Base-by-base conservation (phyloP, 306 rosid genomes). In the Medicago ruthenica region DNA sequence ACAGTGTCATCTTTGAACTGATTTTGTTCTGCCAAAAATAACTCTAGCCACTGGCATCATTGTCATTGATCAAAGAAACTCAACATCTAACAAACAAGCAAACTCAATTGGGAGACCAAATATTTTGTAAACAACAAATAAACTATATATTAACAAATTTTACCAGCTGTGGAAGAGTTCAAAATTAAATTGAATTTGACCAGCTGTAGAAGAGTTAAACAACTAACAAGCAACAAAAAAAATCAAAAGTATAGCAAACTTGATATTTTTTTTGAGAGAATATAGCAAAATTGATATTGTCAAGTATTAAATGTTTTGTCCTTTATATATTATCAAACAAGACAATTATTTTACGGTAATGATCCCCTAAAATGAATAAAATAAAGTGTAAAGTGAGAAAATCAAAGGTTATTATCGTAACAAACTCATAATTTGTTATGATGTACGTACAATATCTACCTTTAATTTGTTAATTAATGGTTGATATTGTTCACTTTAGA, bases 1-100 rank as follows among this genome's bases (percentile, higher is more conserved):
- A 37, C 14, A 6, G 14, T 50, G 11, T 36, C 48, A 18, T 54
- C 61, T 54, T 64, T 64, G 53, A 48, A 18, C 22, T 16, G 21
- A 41, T 58, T 40, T 39, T 51, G 48, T 70, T 51, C 63, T 5
- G 48, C 34, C 14, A 36, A 70, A 51, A 36, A 18, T 70, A 53
- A 51, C 75, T 48, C 16, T 12, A 51, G 41, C 74, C 14, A 27
- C 4, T 6, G 17, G 53, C 71, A 40, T 66, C 53, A 66, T 42
- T 66, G 15, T 17, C 17, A 39, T 66, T 66, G 20, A 42, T 31
- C 36, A 44, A 21, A 6, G 72, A 42, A 42, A 42, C 20, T 70
- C 42, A 16, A 34, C 27, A 31, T 51, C 9, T 1, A 37, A 15
- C 44, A 14, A 62, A 15, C 2, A 34, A 24, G 12, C 4, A 10